Evolutionary conservation across 805 yeast species (phyloP).

Genomic region (Teunomyces tritomae): DNA sequence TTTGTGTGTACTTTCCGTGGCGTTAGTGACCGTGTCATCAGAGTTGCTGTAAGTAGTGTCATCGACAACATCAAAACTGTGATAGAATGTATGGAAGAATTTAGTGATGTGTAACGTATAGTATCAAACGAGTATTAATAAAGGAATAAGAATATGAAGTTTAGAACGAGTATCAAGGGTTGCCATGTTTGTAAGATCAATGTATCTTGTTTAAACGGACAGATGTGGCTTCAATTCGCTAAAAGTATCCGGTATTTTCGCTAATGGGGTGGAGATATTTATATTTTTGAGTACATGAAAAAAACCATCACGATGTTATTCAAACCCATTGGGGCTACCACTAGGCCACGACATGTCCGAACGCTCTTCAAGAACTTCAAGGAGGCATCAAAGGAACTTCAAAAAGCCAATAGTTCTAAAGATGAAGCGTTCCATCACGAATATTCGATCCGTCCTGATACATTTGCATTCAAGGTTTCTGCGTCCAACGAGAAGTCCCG

Average conservation of each 20-base stretch:
- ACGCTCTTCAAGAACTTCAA: conserved; percentile 19
- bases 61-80: conserved; percentile 75
- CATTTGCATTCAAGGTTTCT: conserved; percentile 42
- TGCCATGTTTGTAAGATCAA: no score
- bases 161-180: not conserved
- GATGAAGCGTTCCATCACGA: conserved; percentile 33
- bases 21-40: conserved; percentile 65
- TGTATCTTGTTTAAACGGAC: no score
- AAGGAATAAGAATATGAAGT: not conserved
- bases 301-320: conserved; percentile 1
- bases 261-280: not conserved
- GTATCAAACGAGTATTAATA: not conserved
- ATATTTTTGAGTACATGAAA: not conserved
- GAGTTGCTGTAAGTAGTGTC: conserved; percentile 82
- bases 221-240: no score
- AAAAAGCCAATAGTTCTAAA: conserved; percentile 11
- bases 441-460: conserved; percentile 44
- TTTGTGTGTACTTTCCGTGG: conserved; percentile 55
- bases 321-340: not conserved
- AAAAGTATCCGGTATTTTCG: no score
- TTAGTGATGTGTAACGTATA: conserved; percentile 36
- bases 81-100: conserved; percentile 76
- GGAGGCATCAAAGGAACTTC: conserved; percentile 13
- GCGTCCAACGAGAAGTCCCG: conserved; percentile 18
- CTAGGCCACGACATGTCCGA: conserved; percentile 8